Base-by-base conservation (phyloP, 2,329 filamentous ascomycete genomes). In the Ilyonectria robusta region DNA sequence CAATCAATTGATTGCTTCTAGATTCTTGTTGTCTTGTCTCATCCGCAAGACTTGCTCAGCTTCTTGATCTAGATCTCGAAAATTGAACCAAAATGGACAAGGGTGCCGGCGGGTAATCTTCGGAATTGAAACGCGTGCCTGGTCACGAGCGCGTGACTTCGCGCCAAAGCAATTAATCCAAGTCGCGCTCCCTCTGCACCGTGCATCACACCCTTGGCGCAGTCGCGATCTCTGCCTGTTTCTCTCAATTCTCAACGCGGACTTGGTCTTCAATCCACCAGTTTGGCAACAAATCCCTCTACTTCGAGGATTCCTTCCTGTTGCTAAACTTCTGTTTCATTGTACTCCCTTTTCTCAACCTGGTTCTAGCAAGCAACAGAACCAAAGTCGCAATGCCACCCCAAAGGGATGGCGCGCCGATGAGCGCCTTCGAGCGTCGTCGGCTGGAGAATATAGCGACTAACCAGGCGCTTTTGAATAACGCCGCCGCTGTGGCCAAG, bases 341-440 rank as follows among this genome's bases (percentile, higher is more conserved):
- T 35, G 13, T 31, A 17, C 26, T 29, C 35, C 11, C 4, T 40
- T 4, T 35, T 2, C 3, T 31, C 3, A 4, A 26, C 11, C 23
- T 11, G 11, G 9, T 23, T 54, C 17, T 13, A 42, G 31, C 48
- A 11, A 13, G 17, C 6, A 10, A 2, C n/a, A 8, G 47, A 6
- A 19, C 21, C 8, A 4, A 9, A 35, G 23, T 4, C 11, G 65
- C 33, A 13, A 89, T 90, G 87, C 79, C 86, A 2, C 78, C 82
- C 2, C 81, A 81, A 17, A 82, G 80, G 23, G 81, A 84, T 46
- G 80, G 80, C 15, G 76, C 73, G 23, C 86, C 75, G 40, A 84
- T 97, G 74, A 97, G 93, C 80, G 93, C 94, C 44, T 98, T 97
- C 80, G 95, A 97, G 84, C 91, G 91, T 75, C 91, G 93, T 72